phyloP scores from a whole-genome alignment of 1,284 basidiomycete genomes.

The Ustilago cynodontis region DNA sequence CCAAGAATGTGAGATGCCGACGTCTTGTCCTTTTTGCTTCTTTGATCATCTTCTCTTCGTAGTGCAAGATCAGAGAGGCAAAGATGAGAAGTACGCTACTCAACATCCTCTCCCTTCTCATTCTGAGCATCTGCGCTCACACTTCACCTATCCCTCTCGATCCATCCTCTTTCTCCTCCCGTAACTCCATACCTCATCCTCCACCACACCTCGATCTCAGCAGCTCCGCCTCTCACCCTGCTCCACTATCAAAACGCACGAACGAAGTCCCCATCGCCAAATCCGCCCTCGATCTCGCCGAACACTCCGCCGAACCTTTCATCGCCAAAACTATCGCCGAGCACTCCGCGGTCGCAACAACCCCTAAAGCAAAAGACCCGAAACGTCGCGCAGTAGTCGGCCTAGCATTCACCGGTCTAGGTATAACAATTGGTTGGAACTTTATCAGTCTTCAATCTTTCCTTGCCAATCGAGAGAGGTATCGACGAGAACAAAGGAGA shows the following conservation, averaged over 20 bases:
- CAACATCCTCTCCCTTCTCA: slow-evolving; percentile 4
- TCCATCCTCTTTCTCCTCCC: background rate
- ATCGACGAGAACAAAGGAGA: background rate
- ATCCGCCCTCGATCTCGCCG: background rate
- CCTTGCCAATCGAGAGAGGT: slow-evolving; percentile 15
- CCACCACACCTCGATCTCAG: background rate
- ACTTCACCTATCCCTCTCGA: slow-evolving; percentile 12
- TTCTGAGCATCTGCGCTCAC: slow-evolving; percentile 23
- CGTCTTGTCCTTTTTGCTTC: background rate
- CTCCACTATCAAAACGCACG: background rate
- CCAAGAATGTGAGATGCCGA: background rate
- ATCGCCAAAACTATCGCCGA: background rate
- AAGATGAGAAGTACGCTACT: slow-evolving; percentile 26
- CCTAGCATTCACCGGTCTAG: slow-evolving; percentile 14
- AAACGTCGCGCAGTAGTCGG: slow-evolving; percentile 32
- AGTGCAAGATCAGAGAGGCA: background rate
- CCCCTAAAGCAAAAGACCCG: slow-evolving; percentile 18
- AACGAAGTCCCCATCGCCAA: background rate
- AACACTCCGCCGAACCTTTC: background rate
- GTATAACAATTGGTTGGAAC: slow-evolving; percentile 37
- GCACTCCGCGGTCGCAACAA: too few relatives aligned
- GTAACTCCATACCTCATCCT: background rate
- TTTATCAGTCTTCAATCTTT: slow-evolving; percentile 31
- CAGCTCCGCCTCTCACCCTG: background rate
- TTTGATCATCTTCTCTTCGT: background rate